Base-by-base conservation (phyloP, 1,284 basidiomycete species). In the Cutaneotrichosporon dermatis region DNA sequence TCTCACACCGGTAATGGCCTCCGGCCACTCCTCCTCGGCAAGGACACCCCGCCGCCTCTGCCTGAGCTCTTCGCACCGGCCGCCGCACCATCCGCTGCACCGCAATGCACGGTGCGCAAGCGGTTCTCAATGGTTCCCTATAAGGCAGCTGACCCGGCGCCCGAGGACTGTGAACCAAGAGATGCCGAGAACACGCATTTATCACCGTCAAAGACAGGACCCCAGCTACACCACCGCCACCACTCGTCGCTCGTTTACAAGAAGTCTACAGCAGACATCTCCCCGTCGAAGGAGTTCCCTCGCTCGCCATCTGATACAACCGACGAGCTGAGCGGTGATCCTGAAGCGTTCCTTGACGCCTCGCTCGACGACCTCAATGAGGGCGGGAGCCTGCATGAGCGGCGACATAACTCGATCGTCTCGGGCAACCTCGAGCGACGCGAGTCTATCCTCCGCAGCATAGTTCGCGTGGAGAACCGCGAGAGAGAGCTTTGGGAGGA, bases 201-300 rank as follows among this genome's bases (percentile, higher is more conserved):
- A 25, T 40, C 39, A 40, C 39, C 39, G 12, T 8, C 39, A 40
- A 40, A 40, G 39, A 8, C 9, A 40, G 12, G 39, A 40, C 12
- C 39, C 39, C 12, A 8, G 12, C 39, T 40, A 6, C 46, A 48
- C 13, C 46, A 49, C 34, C 46, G 46, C 13, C 46, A 33, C 46
- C 46, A 49, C 13, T 49, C 46, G 46, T 49, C 46, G 46, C 34
- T 49, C 13, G 33, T 49, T 13, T 49, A 49, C 46, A 36, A 36
- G 12, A 49, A 49, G 46, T 6, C 46, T 4, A 13, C 33, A 12
- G 9, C 39, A 25, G 25, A 25, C 39, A 12, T 40, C 9, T 40
- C 39, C 11, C 46, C 46, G 12, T 13, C 34, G 10, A n/a, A 25
- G 7, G 46, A 25, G 5, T 49, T 49, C 34, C 46, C 46, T 34